Conservation (phyloP, 129 eudicot genomes). For the Flaveria ramosissima region DNA sequence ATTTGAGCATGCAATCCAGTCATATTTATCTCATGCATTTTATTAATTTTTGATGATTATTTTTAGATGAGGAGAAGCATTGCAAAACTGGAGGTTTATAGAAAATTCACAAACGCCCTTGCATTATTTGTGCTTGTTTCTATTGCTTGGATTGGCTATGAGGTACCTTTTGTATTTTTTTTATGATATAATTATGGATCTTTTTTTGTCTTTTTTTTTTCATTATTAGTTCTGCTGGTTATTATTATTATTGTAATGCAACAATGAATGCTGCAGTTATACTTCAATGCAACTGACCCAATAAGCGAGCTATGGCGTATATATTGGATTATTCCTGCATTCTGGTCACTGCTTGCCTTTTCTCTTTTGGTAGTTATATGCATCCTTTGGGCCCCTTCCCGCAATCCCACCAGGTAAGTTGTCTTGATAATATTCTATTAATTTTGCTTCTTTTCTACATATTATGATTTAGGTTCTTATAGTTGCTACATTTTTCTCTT, state of each 20-base stretch:
- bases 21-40: background rate
- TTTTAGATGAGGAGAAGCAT: conserved; percentile 67
- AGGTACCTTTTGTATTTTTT: conserved; percentile 38
- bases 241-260: background rate
- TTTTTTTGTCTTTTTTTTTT: background rate
- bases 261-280: conserved; percentile 43
- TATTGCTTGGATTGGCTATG: conserved; percentile 87
- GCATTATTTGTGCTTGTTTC: conserved; percentile 74
- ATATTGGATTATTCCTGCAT: conserved; percentile 74
- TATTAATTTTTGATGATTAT: background rate
- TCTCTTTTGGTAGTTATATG: conserved; percentile 65
- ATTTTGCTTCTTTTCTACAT: background rate
- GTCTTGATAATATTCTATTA: background rate
- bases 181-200: background rate
- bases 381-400: conserved; percentile 78
- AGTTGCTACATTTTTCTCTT: conserved; percentile 6
- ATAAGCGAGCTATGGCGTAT: conserved; percentile 74
- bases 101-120: conserved; percentile 73
- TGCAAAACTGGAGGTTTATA: conserved; percentile 71
- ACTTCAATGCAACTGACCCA: conserved; percentile 75
- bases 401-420: conserved; percentile 72
- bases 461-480: background rate
- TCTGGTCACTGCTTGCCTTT: conserved; percentile 71
- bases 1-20: background rate
- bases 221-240: background rate